Evolutionary conservation across 495 filamentous ascomycete genomes (phyloP), one percentile per base, ranked within the genome.

Genomic region (Xylaria sp.): DNA sequence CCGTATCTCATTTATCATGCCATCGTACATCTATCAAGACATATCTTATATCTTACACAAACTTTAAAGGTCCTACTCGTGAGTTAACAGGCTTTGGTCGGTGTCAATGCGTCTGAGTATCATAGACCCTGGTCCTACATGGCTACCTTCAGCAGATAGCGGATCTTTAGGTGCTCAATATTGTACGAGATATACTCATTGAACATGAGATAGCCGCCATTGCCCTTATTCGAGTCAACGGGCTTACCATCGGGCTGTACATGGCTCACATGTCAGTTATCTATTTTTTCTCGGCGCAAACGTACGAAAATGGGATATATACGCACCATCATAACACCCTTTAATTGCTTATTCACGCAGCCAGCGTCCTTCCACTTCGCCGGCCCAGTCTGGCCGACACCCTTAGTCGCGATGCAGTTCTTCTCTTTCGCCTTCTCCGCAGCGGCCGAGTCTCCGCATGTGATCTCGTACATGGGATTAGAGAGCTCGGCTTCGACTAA

Each of bases 111-210:
- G 19, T 59, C 37, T 24, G 29, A 19, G 24, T 4, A 21, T 61
- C 9, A 9, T 9, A 61, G 24, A 35, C n/a, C 19, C 3, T 61
- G 4, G 11, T 62, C 24, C 48, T 72, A 75, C 78, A 85, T 84
- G 43, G 75, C 74, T 24, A 91, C 86, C 8, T 85, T 83, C 73
- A 93, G 88, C 24, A 93, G 78, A 74, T 93, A 93, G 5, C 87
- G 82, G 67, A 91, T 82, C n/a, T 86, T 84, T 41, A 93, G 85
- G 81, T 93, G 91, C 15, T 87, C 83, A n/a, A 91, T 82, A 74
- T 92, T 87, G 72, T 93, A 93, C 17, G 85, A 84, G 67, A 93
- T 91, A 74, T 92, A 93, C 83, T 87, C 85, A 63, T 88, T 87
- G 72, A 84, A 87, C 61, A 80, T 74, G 31, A 87, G 76, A 52